Evolutionary conservation across 805 yeast genomes (phyloP).

Genomic region (Clavispora carvajalis): DNA sequence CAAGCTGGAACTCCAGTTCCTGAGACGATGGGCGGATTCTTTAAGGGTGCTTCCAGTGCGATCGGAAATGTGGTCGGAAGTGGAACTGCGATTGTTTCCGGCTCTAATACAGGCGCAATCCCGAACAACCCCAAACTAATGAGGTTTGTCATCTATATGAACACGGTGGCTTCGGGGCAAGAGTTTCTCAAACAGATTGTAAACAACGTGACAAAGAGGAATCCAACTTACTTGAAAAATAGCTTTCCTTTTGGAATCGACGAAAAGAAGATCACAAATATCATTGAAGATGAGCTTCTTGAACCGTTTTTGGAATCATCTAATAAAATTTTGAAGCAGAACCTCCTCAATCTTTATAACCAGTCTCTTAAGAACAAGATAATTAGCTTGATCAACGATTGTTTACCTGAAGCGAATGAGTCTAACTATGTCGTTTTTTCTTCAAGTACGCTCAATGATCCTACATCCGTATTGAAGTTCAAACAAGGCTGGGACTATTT

Average conservation of each 20-base stretch:
- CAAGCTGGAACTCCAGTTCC: slow-evolving; percentile 31
- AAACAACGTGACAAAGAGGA: slow-evolving; percentile 29
- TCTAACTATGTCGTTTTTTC: slow-evolving; percentile 27
- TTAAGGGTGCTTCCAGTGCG: slow-evolving; percentile 41
- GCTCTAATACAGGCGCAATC: slow-evolving; percentile 21
- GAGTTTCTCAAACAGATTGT: slow-evolving; percentile 52
- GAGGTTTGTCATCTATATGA: slow-evolving; percentile 61
- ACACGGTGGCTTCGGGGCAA: slow-evolving; percentile 63
- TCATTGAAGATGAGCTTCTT: slow-evolving; percentile 27
- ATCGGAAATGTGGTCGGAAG: slow-evolving; percentile 39
- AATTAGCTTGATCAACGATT: slow-evolving; percentile 38
- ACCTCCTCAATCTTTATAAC: slow-evolving; percentile 42
- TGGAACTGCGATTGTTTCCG: slow-evolving; percentile 18
- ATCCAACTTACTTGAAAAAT: slow-evolving; percentile 18
- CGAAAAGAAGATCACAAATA: slow-evolving; percentile 24
- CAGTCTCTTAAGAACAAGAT: slow-evolving; percentile 44
- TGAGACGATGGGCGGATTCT: slow-evolving; percentile 32
- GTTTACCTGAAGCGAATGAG: slow-evolving; percentile 33
- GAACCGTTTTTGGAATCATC: slow-evolving; percentile 23
- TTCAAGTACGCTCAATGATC: slow-evolving; percentile 24
- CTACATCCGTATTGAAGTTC: slow-evolving; percentile 42
- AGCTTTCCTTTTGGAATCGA: slow-evolving; percentile 36
- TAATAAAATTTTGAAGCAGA: slow-evolving; percentile 32
- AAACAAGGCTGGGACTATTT: slow-evolving; percentile 58
- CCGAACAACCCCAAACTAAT: slow-evolving; percentile 45